A percentile compares a stretch with the other conserved stretches of the same genome.
Evolutionary conservation across 2,329 filamentous ascomycete genomes (phyloP).

Genomic region (Trichoderma atrobrunneum): DNA sequence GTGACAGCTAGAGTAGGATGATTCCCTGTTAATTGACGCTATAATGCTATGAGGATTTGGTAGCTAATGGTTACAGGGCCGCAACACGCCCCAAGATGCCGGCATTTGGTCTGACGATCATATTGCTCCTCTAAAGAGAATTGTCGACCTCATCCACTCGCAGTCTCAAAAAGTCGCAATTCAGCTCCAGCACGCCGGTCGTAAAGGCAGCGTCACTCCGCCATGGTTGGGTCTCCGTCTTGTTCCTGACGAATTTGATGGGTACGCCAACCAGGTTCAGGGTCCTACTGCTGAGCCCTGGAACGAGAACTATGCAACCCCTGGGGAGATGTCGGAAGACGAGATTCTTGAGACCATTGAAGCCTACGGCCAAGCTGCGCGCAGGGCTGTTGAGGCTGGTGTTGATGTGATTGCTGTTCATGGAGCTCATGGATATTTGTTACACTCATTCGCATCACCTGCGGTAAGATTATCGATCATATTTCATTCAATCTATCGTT

Average conservation of each 20-base stretch:
- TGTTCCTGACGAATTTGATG: not conserved
- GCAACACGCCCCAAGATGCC: not conserved
- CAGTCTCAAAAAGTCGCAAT: not conserved
- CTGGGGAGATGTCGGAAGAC: not conserved
- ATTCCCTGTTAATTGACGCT: too few relatives aligned
- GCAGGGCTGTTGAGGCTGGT: not conserved
- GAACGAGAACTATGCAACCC: not conserved
- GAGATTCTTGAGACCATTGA: not conserved
- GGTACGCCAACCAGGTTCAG: not conserved
- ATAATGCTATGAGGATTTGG: too few relatives aligned
- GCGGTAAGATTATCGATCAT: not conserved
- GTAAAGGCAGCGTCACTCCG: not conserved
- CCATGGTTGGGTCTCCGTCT: not conserved
- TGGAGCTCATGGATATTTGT: not conserved
- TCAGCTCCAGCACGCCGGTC: not conserved
- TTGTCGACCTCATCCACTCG: not conserved
- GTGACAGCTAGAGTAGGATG: not conserved
- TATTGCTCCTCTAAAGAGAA: not conserved
- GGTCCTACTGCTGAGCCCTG: not conserved
- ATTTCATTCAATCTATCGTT: not conserved
- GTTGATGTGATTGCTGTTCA: not conserved
- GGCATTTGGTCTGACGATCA: not conserved
- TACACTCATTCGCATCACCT: not conserved
- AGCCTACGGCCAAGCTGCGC: not conserved
- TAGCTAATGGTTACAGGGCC: too few relatives aligned